Percentiles rank a stretch among this genome's conserved stretches.
Conservation (phyloP, 352 stramenopile species). For the Pythium dissotocum region DNA sequence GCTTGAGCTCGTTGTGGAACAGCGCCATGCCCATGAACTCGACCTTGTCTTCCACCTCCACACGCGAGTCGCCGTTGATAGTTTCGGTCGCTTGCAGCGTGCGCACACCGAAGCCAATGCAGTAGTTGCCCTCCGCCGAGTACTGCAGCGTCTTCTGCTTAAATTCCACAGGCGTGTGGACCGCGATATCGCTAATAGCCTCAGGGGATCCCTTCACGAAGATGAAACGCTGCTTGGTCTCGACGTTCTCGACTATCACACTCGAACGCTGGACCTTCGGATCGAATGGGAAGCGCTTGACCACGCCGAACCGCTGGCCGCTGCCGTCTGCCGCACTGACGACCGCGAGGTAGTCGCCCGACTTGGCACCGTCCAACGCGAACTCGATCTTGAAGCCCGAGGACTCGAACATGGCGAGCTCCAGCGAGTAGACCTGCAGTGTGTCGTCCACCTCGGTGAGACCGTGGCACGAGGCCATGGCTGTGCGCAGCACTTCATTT, state of each 20-base stretch:
- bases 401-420: conserved; percentile 55
- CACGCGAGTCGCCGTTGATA: conserved; percentile 27
- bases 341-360: conserved; percentile 28
- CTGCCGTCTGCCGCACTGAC: conserved; percentile 6
- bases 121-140: conserved; percentile 67
- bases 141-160: conserved; percentile 42
- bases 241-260: conserved; percentile 41
- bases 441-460: conserved; percentile 36
- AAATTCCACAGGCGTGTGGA: conserved; percentile 48
- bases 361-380: conserved; percentile 27
- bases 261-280: conserved; percentile 47
- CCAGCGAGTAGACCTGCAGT: conserved; percentile 49
- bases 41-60: conserved; percentile 57
- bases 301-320: conserved; percentile 34
- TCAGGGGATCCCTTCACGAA: conserved; percentile 62
- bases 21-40: conserved; percentile 70
- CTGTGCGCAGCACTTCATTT: conserved; percentile 24
- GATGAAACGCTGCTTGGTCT: conserved; percentile 36
- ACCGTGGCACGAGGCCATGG: conserved; percentile 52
- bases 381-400: conserved; percentile 35
- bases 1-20: conserved; percentile 86
- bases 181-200: conserved; percentile 34
- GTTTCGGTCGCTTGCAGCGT: conserved; percentile 18
- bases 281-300: conserved; percentile 58
- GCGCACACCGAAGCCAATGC: conserved; percentile 45